Evolutionary conservation across 768 basidiomycete species (phyloP), one percentile per base, ranked within the genome.

Genomic region (Tulasnella calospora): DNA sequence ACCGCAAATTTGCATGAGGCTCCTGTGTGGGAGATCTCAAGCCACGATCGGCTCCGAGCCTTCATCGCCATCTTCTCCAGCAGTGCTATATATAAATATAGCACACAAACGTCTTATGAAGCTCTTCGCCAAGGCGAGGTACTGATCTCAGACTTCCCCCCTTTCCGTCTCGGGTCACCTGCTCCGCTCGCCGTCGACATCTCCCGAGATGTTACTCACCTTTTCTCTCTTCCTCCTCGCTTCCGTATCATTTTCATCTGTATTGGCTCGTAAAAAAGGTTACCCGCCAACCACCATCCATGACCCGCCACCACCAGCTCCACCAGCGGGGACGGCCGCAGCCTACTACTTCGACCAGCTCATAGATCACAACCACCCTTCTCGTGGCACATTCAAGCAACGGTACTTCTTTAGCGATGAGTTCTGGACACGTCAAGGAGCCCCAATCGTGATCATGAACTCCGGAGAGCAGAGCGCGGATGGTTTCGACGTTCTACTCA

Each of bases 311-410:
- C 57, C 57, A 5, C 51, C 51, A n/a, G 9, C 51, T 7, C 57
- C 57, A 0, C 57, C 57, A 27, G 21, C 15, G 7, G n/a, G n/a
- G 23, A 30, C n/a, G 7, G 23, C 8, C 23, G 30, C 27, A 5
- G 57, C 9, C n/a, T 40, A 72, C 76, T 73, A 47, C 10, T 79
- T 79, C 51, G 76, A 78, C 71, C 79, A 79, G 30, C 76, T 79
- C 41, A 71, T 79, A 38, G 79, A 79, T 67, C 79, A 79, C 61
- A 73, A 35, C 51, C 78, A 80, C 27, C 79, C 79, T 3, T 69
- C 69, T n/a, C 44, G 69, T 4, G 79, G 79, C 9, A 80, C 77
- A 30, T 80, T 80, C 73, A 80, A 80, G 73, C 79, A 80, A 44
- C 41, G 79, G 23, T 80, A 79, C 78, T 78, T 78, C 30, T 78